Conservation (phyloP, 768 basidiomycete genomes). For the Xanthoconium stramineum region DNA sequence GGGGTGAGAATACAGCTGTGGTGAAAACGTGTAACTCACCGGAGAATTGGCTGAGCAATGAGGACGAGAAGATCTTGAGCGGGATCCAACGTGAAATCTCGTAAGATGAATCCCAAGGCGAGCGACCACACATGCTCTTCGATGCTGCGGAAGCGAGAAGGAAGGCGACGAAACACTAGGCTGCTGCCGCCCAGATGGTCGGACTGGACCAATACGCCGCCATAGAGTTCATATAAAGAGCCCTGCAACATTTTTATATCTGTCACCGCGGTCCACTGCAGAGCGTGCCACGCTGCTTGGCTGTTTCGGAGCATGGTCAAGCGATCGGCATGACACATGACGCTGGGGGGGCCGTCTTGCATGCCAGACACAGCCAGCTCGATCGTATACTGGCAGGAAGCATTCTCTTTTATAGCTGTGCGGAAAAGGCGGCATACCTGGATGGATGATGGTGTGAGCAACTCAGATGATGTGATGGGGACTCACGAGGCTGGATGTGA, state of each 20-base stretch:
- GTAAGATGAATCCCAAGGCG: constrained; percentile 35
- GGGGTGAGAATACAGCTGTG: neutral
- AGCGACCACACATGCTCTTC: constrained; percentile 44
- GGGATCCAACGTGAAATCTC: constrained; percentile 66
- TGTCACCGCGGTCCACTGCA: constrained; percentile 33
- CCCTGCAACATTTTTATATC: constrained; percentile 41
- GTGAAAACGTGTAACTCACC: constrained; percentile 27
- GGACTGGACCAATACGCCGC: constrained; percentile 52
- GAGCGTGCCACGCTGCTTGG: constrained; percentile 38
- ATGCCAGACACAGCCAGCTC: constrained; percentile 45
- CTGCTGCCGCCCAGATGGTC: constrained; percentile 16
- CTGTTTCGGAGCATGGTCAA: constrained; percentile 38
- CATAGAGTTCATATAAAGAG: constrained; percentile 55
- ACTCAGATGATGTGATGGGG: neutral
- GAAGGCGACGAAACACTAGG: constrained; percentile 46
- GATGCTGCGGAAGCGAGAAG: constrained; percentile 48
- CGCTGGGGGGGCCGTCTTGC: constrained; percentile 35
- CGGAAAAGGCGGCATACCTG: constrained; percentile 37
- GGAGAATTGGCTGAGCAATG: constrained; percentile 36
- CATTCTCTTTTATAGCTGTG: constrained; percentile 26
- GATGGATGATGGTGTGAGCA: neutral
- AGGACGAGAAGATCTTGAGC: constrained; percentile 61
- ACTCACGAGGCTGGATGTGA: constrained; percentile 30
- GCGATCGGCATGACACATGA: constrained; percentile 30
- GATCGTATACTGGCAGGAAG: constrained; percentile 40